Base-by-base conservation (phyloP, 495 filamentous ascomycete genomes). In the Aspergillus sparsus region DNA sequence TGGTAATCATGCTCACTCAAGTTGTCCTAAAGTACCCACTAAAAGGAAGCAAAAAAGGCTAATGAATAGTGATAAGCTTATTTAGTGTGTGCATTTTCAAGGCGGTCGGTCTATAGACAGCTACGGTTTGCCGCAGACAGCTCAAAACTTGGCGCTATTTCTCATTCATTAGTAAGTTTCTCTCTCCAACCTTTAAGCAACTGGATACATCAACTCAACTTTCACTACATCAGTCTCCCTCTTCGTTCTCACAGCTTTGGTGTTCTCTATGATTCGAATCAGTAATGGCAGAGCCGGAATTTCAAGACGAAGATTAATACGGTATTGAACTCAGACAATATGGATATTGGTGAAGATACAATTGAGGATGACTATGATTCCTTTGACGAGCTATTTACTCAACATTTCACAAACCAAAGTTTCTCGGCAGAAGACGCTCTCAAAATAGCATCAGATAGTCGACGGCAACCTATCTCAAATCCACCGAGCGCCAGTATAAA, bases 351-450 rank as follows among this genome's bases (percentile, higher is more conserved):
- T 21, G 77, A 77, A 18, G 80, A 82, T 57, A 41, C 72, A 6
- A 81, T 83, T 57, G 81, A 82, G 45, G 81, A 83, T 61, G 76
- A 76, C 58, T 79, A 79, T 57, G 75, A 78, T 56, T 82, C 77
- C 8, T 79, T 77, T 49, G 77, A 81, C 58, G 77, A 78, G 50
- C 73, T 77, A 16, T 74, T 76, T 37, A 66, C 66, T 6, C 63
- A 64, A 7, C 66, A 75, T 41, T 56, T 65, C 12, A 42, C 47
- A 3, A 50, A 62, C 51, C 58, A 51, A 15, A 21, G 5, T n/a
- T 36, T 55, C 3, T 46, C 47, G 18, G 56, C 62, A 6, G 15
- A 50, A 10, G 46, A 58, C 12, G 44, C 52, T 51, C 50, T 50
- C 34, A 34, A 58, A n/a, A 7, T 32, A 13, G 18, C n/a, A 7